These are phyloP conservation scores for Pestalotiopsis sp. DNA, from an alignment of 2,329 filamentous ascomycete species.

Conservation along the genomic window DNA sequence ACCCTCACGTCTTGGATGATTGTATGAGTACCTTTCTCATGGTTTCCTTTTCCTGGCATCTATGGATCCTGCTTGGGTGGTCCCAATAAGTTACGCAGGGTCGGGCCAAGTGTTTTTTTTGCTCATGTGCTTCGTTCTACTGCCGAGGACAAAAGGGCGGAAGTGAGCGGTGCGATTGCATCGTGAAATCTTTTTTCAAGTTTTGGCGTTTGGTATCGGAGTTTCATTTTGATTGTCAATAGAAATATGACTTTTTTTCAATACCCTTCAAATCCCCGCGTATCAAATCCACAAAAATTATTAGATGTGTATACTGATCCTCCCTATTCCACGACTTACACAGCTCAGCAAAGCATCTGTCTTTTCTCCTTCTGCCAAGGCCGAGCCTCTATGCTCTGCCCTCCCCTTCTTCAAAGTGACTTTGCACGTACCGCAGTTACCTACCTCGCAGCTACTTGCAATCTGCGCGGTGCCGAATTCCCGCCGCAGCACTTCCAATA, in stretches of 20 bases:
- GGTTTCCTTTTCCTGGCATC: background rate
- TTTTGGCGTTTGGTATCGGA: slow-evolving; percentile 11
- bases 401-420: slow-evolving; percentile 42
- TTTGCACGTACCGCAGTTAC: slow-evolving; percentile 57
- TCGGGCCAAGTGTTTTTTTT: background rate
- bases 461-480: slow-evolving; percentile 43
- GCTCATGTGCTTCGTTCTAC: background rate
- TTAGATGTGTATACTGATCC: slow-evolving; percentile 48
- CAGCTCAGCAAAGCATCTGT: slow-evolving; percentile 49
- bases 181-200: background rate
- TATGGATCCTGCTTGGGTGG: background rate
- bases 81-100: background rate
- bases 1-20: slow-evolving; percentile 5
- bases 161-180: background rate
- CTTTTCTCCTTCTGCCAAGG: slow-evolving; percentile 48
- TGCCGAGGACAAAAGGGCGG: background rate
- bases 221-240: slow-evolving; percentile 2
- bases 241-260: background rate
- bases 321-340: slow-evolving; percentile 54
- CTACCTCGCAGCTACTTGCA: slow-evolving; percentile 54
- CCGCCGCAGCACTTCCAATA: slow-evolving; percentile 49
- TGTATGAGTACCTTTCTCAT: slow-evolving; percentile 12
- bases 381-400: slow-evolving; percentile 53
- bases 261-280: background rate
- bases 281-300: background rate